A percentile compares a stretch with the other conserved stretches of the same genome.
These are phyloP conservation scores for Pascua guehoae DNA, from an alignment of 1,284 basidiomycete species.

Conservation along the genomic window DNA sequence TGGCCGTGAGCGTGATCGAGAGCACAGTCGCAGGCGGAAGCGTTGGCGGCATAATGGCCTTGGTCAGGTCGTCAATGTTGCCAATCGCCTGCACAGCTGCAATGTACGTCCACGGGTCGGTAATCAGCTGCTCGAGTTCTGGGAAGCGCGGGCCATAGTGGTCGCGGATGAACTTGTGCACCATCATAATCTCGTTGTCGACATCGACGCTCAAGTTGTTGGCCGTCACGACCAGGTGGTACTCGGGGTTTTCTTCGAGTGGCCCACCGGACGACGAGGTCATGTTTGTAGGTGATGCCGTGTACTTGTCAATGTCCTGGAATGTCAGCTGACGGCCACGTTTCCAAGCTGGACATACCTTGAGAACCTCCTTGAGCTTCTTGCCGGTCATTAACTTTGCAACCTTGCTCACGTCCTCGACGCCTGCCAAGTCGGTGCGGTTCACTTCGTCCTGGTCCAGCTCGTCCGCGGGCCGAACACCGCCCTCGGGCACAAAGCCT, in stretches of 20 bases:
- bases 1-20: constrained; percentile 93
- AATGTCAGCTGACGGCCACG: not conserved
- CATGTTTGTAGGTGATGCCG: constrained; percentile 68
- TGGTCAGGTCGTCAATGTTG: constrained; percentile 80
- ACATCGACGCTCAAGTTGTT: constrained; percentile 98
- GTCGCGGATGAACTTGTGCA: constrained; percentile 99
- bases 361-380: constrained; percentile 77
- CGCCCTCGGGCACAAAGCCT: constrained; percentile 79
- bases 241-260: constrained; percentile 90
- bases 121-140: constrained; percentile 90
- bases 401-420: constrained; percentile 80
- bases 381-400: constrained; percentile 84
- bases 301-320: constrained; percentile 87
- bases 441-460: constrained; percentile 88
- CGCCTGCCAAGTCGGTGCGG: constrained; percentile 75
- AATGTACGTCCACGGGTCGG: constrained; percentile 88
- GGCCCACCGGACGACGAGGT: constrained; percentile 61
- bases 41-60: constrained; percentile 71
- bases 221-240: constrained; percentile 90
- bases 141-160: constrained; percentile 96
- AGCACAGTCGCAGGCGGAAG: constrained; percentile 90
- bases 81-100: constrained; percentile 83
- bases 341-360: constrained; percentile 53
- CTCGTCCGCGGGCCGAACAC: constrained; percentile 87
- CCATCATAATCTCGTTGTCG: constrained; percentile 94